Conservation (phyloP, 1,284 basidiomycete species). For the Moesziomyces aphidis region DNA sequence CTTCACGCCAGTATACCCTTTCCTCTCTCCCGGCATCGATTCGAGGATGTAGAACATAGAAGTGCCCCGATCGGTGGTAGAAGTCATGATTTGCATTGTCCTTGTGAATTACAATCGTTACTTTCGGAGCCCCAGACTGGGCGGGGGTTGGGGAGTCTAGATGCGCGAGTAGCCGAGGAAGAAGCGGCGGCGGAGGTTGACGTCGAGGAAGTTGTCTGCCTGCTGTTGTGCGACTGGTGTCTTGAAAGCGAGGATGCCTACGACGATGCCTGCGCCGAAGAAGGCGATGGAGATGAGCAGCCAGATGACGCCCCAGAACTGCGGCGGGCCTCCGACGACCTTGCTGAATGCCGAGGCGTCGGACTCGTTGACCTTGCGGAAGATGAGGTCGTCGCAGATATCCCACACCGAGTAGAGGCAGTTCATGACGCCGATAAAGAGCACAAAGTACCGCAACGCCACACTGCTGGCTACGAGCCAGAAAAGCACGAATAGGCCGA, state of each 20-base stretch:
- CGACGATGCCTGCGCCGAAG: conserved; percentile 82
- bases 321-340: conserved; percentile 77
- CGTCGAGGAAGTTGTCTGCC: conserved; percentile 54
- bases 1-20: neutral
- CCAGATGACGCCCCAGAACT: conserved; percentile 79
- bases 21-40: neutral
- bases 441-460: conserved; percentile 74
- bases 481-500: conserved; percentile 59
- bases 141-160: neutral
- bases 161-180: conserved; percentile 3
- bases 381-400: conserved; percentile 81
- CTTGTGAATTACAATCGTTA: neutral
- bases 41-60: neutral
- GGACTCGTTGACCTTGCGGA: conserved; percentile 78
- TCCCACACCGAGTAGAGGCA: conserved; percentile 63
- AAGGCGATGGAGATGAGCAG: conserved; percentile 82
- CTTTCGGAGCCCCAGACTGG: neutral
- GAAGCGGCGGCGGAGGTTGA: conserved; percentile 30
- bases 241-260: conserved; percentile 63
- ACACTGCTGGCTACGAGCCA: conserved; percentile 48
- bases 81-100: neutral
- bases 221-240: conserved; percentile 54
- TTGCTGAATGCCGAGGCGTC: conserved; percentile 91
- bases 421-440: conserved; percentile 78
- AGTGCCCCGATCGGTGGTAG: neutral